Base-by-base conservation (phyloP, 257 asterid genomes). In the Ophiorrhiza pumila region DNA sequence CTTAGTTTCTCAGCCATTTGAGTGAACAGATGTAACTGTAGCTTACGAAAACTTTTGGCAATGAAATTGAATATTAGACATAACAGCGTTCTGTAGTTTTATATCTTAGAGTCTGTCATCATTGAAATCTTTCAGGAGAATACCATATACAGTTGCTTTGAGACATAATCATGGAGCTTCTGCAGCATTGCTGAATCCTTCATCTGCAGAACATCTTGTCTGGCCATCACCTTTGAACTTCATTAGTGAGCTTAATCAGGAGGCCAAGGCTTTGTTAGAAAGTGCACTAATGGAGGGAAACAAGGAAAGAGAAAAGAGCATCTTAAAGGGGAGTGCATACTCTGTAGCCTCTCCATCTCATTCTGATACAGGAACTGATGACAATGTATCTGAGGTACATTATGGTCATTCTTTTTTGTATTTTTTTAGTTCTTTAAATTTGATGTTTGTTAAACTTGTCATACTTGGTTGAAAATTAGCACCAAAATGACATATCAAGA, bases 181-280 rank as follows among this genome's bases (percentile, higher is more conserved):
- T 79, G 97, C 97, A 25, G 97, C 96, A 57, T 64, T 95, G 81
- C 81, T 95, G 80, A 87, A 91, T 79, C 98, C 99, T 61, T 83
- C 97, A 17, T 89, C 99, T 12, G 92, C 97, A 5, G 99, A 89
- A 87, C 98, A 98, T 74, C 92, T 92, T 37, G 97, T 90, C 10
- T 95, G 99, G 99, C 99, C 99, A 4, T 92, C 99, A 11, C 93
- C 96, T 68, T 72, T 92, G 72, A 95, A 95, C 78, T 85, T 95
- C 84, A 90, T 95, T 42, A 85, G 94, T 25, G 98, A 92, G 81
- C 97, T 95, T 53, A 90, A 90, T 72, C 85, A 84, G 58, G 99
- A 95, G 43, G 93, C 97, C 5, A 95, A 90, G 77, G 83, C 85
- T 61, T 82, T 95, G 55, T 75, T 95, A 59, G 99, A 95, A 73